These are phyloP conservation scores for Pinus albicaulis DNA, from an alignment of 75 land plant species.

Conservation along the genomic window DNA sequence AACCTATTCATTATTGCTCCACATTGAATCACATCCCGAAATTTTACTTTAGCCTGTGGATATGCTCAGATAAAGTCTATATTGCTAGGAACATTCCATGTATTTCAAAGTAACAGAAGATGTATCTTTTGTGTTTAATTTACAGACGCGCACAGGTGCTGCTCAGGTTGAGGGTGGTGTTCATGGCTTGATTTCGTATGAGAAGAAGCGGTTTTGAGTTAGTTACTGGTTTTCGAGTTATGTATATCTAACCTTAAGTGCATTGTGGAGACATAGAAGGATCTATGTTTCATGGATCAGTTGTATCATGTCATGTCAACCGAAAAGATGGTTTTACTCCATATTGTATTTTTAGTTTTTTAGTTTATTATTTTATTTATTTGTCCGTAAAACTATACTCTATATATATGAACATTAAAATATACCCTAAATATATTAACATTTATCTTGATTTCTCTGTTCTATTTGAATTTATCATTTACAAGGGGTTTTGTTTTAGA, in stretches of 20 bases:
- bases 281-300: not conserved
- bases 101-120: not conserved
- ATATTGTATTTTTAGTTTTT: not conserved
- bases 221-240: not conserved
- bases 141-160: slow-evolving; percentile 93
- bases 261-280: no score
- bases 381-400: no score
- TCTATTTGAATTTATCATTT: no score
- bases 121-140: slow-evolving; percentile 6
- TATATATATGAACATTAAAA: no score
- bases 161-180: slow-evolving; percentile 97
- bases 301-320: not conserved
- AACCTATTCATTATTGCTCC: no score
- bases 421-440: no score
- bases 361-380: no score
- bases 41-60: not conserved
- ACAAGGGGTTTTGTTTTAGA: no score
- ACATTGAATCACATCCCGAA: not conserved
- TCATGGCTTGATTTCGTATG: slow-evolving; percentile 83
- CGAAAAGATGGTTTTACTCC: no score
- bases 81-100: not conserved
- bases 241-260: not conserved
- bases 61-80: not conserved
- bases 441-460: no score
- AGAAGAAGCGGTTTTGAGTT: slow-evolving; percentile 75